Evolutionary conservation across 2,329 filamentous ascomycete genomes (phyloP).

Genomic region (Keithomyces neogunnii): DNA sequence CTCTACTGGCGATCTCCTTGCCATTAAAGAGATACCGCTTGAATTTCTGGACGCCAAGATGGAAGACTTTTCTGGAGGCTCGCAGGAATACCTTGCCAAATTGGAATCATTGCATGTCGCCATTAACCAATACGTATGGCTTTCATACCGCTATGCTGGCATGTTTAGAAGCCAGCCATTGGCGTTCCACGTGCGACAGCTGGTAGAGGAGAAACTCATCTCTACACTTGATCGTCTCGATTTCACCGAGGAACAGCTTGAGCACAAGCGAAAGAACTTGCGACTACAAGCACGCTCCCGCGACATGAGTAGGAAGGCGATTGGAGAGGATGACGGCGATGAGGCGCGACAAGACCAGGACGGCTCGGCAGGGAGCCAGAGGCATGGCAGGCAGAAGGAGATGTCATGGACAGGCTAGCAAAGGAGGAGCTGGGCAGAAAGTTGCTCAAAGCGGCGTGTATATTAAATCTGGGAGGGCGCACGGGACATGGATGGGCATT

Average conservation of each 20-base stretch:
- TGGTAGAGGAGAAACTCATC: constrained; percentile 69
- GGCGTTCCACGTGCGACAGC: constrained; percentile 67
- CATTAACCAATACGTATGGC: constrained; percentile 83
- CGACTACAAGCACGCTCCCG: constrained; percentile 14
- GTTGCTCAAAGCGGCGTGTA: neutral
- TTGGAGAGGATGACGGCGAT: constrained; percentile 9
- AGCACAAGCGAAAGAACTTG: constrained; percentile 14
- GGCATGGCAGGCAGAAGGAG: neutral
- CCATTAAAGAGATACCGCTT: constrained; percentile 62
- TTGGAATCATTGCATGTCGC: constrained; percentile 76
- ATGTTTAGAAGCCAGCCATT: constrained; percentile 68
- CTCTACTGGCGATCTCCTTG: constrained; percentile 57
- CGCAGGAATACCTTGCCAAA: constrained; percentile 50
- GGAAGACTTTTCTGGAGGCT: constrained; percentile 23
- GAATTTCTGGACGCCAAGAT: constrained; percentile 62
- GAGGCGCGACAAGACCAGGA: constrained; percentile 12
- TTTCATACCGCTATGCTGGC: constrained; percentile 80
- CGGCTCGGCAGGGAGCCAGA: neutral
- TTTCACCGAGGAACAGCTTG: constrained; percentile 28
- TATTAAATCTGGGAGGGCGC: neutral
- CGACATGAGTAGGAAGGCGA: constrained; percentile 6
- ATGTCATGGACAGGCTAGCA: neutral
- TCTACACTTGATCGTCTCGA: constrained; percentile 40
- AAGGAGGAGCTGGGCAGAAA: neutral
- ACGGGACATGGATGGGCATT: neutral